Conservation (phyloP, 768 basidiomycete species). For the Pleurotus platypus region DNA sequence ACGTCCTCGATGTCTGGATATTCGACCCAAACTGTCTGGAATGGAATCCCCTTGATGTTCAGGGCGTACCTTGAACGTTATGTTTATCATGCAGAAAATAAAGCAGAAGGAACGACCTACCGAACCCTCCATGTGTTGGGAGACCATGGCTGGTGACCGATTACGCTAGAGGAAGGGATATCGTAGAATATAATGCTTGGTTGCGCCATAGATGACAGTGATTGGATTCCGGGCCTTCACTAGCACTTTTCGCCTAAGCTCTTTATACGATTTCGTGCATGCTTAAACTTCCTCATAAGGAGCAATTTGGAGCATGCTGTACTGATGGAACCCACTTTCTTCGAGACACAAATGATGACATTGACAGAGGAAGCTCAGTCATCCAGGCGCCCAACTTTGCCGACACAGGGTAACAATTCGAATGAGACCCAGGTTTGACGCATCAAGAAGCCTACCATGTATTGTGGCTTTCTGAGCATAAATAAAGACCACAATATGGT, state of each 20-base stretch:
- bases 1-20: conserved; percentile 35
- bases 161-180: conserved; percentile 28
- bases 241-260: neutral
- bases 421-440: too few relatives aligned
- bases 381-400: neutral
- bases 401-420: too few relatives aligned
- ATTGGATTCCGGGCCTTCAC: neutral
- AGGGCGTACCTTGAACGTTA: conserved; percentile 1
- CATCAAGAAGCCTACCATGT: too few relatives aligned
- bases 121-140: conserved; percentile 44
- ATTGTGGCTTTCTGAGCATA: too few relatives aligned
- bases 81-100: neutral
- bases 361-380: neutral
- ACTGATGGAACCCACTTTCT: too few relatives aligned
- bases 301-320: neutral
- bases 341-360: neutral
- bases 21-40: conserved; percentile 37
- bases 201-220: neutral
- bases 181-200: conserved; percentile 39
- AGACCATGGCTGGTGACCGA: conserved; percentile 30
- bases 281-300: neutral
- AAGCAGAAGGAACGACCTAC: conserved; percentile 17
- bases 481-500: too few relatives aligned
- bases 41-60: conserved; percentile 20
- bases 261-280: neutral